phyloP scores from a whole-genome alignment of 768 basidiomycete genomes.

The Podaxis mareebaensis region DNA sequence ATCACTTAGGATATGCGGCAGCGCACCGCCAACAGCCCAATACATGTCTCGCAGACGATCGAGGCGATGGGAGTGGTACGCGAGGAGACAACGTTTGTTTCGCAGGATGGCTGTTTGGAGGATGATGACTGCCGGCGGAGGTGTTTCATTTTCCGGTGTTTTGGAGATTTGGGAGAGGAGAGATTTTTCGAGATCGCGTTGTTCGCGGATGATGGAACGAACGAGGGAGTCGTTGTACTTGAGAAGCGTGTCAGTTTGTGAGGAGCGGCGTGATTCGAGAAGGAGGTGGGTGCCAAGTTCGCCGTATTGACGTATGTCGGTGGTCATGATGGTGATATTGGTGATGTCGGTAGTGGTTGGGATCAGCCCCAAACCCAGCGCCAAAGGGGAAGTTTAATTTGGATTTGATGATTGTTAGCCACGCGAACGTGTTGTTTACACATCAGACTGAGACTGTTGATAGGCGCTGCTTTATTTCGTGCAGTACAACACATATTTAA shows the following conservation, averaged over 20 bases:
- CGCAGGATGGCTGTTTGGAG: conserved; percentile 87
- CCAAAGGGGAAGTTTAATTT: neutral
- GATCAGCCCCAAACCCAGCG: neutral
- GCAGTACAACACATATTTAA: neutral
- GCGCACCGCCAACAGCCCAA: conserved; percentile 85
- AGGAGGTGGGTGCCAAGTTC: conserved; percentile 90
- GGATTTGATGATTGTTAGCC: neutral
- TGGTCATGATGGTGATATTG: conserved; percentile 37
- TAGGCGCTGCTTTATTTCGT: conserved; percentile 5
- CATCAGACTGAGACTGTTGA: neutral
- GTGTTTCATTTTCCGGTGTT: conserved; percentile 24
- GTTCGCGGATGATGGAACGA: conserved; percentile 84
- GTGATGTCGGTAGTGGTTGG: neutral
- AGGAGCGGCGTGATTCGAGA: conserved; percentile 83
- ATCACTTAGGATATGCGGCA: conserved; percentile 77
- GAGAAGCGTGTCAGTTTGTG: conserved; percentile 76
- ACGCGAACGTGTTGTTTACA: conserved; percentile 11
- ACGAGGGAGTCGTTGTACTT: conserved; percentile 93
- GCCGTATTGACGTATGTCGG: conserved; percentile 67
- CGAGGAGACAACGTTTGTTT: conserved; percentile 95
- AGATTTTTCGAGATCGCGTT: conserved; percentile 79
- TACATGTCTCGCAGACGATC: conserved; percentile 85
- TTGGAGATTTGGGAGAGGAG: conserved; percentile 39
- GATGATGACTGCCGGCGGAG: conserved; percentile 71
- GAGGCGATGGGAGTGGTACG: conserved; percentile 87